Evolutionary conservation across 2,329 filamentous ascomycete species (phyloP).

Genomic region (Aureobasidium sp.): DNA sequence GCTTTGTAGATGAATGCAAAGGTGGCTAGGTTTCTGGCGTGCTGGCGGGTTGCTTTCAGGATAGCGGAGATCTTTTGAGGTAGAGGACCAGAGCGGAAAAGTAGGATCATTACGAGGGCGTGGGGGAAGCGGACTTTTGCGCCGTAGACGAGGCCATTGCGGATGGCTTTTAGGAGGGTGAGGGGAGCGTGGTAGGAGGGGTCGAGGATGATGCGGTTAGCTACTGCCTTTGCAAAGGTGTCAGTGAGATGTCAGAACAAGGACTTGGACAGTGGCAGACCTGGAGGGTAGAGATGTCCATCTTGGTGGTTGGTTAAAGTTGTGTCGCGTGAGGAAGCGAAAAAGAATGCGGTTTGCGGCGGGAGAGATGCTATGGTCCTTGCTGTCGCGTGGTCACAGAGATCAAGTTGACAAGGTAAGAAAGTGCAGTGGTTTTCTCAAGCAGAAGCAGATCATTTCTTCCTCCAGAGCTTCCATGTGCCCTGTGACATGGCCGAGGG

Average conservation of each 20-base stretch:
- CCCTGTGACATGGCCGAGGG: constrained; percentile 3
- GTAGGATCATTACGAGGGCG: constrained; percentile 94
- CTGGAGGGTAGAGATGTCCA: constrained; percentile 7
- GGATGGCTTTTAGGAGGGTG: constrained; percentile 80
- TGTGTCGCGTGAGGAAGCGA: neutral
- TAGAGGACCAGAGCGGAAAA: constrained; percentile 81
- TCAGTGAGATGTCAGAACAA: neutral
- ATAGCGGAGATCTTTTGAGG: constrained; percentile 71
- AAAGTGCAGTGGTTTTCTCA: neutral
- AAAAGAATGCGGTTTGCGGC: neutral
- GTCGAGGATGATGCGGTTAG: constrained; percentile 72
- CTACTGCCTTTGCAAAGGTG: constrained; percentile 43
- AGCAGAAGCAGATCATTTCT: neutral
- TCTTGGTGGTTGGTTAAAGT: neutral
- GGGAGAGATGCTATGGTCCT: neutral
- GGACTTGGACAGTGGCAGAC: neutral
- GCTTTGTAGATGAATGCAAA: constrained; percentile 90
- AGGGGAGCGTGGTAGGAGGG: constrained; percentile 79
- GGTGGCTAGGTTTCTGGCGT: constrained; percentile 83
- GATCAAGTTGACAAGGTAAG: neutral
- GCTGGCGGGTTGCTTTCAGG: constrained; percentile 76
- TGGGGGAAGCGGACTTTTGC: constrained; percentile 97
- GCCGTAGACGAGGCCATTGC: constrained; percentile 95
- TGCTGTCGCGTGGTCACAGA: neutral
- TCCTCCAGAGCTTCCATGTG: neutral